Conservation (phyloP, 2,329 filamentous ascomycete genomes). For the Xylaria sp. region DNA sequence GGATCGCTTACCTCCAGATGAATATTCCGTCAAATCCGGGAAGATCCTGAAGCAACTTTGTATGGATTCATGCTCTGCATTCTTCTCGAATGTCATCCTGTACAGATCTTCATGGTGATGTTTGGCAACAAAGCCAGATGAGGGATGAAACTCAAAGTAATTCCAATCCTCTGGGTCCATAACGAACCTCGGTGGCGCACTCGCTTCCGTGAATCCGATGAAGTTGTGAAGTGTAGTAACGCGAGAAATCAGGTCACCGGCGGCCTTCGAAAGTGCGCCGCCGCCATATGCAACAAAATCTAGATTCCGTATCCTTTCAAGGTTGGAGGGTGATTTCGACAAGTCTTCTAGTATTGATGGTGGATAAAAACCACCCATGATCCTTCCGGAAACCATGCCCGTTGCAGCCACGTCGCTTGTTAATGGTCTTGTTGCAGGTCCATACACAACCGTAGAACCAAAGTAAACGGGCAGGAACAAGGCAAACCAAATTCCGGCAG, state of each 20-base stretch:
- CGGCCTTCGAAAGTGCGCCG: constrained; percentile 27
- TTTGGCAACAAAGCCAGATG: constrained; percentile 29
- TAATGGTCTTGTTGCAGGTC: constrained; percentile 6
- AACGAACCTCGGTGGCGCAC: constrained; percentile 25
- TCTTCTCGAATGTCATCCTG: constrained; percentile 28
- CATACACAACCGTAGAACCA: constrained; percentile 5
- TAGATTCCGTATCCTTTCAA: constrained; percentile 25
- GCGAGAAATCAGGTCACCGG: constrained; percentile 27
- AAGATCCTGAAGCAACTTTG: constrained; percentile 26
- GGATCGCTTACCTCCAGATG: constrained; percentile 18
- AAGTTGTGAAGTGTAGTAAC: constrained; percentile 34
- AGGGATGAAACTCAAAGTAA: constrained; percentile 32
- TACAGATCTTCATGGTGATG: constrained; percentile 27
- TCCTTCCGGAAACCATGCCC: neutral
- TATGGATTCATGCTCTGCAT: constrained; percentile 21
- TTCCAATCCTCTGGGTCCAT: constrained; percentile 31
- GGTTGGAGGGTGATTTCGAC: neutral
- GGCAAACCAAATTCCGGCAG: constrained; percentile 9
- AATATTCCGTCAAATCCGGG: constrained; percentile 30
- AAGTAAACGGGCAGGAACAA: constrained; percentile 9
- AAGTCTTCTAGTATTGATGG: constrained; percentile 10
- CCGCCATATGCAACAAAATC: constrained; percentile 33
- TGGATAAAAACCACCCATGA: constrained; percentile 7
- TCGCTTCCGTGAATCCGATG: constrained; percentile 32
- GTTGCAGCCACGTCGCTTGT: neutral